A percentile compares a stretch with the other conserved stretches of the same genome.
Conservation (phyloP, 73 alveolate species). For the Paramecium sonneborni region DNA sequence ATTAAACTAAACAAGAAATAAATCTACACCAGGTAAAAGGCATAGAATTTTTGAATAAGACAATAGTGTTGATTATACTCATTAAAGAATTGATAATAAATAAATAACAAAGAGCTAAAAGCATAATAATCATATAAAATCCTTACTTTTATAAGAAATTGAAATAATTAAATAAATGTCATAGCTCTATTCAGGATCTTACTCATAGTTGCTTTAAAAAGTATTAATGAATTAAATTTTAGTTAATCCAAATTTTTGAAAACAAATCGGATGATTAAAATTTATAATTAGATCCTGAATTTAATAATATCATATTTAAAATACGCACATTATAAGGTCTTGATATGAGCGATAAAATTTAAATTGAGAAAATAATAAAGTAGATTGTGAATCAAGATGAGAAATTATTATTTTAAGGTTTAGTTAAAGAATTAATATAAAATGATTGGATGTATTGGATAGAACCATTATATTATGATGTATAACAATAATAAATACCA, state of each 20-base stretch:
- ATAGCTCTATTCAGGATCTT: neutral
- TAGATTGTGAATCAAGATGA: neutral
- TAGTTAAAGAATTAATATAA: neutral
- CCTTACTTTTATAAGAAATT: neutral
- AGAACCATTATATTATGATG: slow-evolving; percentile 4
- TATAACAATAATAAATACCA: neutral
- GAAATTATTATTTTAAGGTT: neutral
- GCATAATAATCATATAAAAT: neutral
- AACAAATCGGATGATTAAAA: neutral
- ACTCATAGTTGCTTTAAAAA: neutral
- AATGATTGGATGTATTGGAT: neutral
- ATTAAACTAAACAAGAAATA: neutral
- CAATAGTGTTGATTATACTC: neutral
- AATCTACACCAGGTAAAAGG: neutral
- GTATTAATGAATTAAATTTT: neutral
- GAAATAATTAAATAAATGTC: neutral
- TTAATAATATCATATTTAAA: neutral
- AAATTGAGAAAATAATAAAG: neutral
- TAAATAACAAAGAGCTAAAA: neutral
- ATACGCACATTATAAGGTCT: neutral
- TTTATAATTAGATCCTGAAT: neutral
- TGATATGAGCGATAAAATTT: neutral
- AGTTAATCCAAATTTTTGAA: neutral
- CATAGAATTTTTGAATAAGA: neutral
- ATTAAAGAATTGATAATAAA: neutral